Percentiles rank a stretch among this genome's conserved stretches.
phyloP scores from a whole-genome alignment of 441 rosid genomes.

The Raphanus hybrid region DNA sequence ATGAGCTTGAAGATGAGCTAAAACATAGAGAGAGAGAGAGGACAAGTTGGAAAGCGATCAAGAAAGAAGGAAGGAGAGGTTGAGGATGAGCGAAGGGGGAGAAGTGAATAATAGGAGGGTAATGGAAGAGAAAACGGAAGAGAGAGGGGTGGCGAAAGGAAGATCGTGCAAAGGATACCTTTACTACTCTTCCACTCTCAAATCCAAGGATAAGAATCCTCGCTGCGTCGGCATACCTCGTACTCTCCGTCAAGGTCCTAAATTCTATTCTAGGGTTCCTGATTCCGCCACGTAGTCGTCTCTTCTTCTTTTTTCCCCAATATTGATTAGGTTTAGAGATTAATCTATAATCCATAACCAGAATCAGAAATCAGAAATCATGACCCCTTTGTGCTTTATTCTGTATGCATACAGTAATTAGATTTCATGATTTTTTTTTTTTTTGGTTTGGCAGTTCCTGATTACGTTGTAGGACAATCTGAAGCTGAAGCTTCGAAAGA shows the following conservation, averaged over 20 bases:
- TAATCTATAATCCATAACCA: not conserved
- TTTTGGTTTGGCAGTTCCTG: conserved; percentile 45
- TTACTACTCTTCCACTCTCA: conserved; percentile 65
- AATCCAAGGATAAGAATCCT: conserved; percentile 64
- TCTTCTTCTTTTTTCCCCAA: not conserved
- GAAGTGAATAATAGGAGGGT: not conserved
- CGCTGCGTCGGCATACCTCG: conserved; percentile 80
- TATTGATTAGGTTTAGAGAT: not conserved
- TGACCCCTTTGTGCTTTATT: too few species aligned
- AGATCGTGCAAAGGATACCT: conserved; percentile 77
- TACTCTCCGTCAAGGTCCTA: conserved; percentile 48
- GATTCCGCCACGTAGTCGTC: not conserved
- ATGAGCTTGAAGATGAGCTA: not conserved
- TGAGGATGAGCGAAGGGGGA: conserved; percentile 18
- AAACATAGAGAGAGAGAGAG: not conserved
- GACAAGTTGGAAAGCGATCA: not conserved
- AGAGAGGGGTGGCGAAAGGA: conserved; percentile 46
- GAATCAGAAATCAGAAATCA: not conserved
- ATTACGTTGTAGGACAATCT: conserved; percentile 51
- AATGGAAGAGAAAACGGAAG: not conserved
- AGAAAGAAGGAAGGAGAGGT: not conserved
- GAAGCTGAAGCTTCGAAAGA: conserved; percentile 59
- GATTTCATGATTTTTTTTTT: not conserved
- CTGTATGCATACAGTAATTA: not conserved
- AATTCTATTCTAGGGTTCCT: not conserved